Evolutionary conservation across 306 rosid genomes (phyloP).

Genomic region (Cicer cuneatum): DNA sequence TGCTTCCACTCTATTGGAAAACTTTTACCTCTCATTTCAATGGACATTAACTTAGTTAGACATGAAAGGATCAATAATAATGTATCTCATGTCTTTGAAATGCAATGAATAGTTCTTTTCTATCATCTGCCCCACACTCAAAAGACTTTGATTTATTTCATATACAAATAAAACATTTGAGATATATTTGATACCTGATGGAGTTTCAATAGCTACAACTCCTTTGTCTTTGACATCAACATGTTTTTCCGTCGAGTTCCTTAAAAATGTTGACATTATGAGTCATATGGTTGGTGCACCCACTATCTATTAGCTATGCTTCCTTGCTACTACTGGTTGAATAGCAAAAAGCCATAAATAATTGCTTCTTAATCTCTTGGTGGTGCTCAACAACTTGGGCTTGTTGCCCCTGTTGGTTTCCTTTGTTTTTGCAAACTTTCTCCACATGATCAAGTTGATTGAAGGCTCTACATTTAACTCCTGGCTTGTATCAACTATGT

Average conservation of each 20-base stretch:
- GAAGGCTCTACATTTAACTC: neutral
- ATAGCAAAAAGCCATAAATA: neutral
- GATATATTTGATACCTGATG: neutral
- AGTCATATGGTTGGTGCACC: neutral
- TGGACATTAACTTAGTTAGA: too few relatives aligned
- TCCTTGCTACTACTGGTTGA: neutral
- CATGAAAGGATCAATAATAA: neutral
- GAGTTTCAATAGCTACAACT: neutral
- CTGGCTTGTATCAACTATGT: neutral
- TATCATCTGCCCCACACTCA: neutral
- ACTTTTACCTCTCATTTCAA: too few relatives aligned
- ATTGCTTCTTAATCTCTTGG: neutral
- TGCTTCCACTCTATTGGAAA: too few relatives aligned
- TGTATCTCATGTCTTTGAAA: neutral
- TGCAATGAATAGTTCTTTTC: neutral
- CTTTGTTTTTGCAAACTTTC: slow-evolving; percentile 4
- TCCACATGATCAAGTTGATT: neutral
- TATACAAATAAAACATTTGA: neutral
- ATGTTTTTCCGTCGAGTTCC: neutral
- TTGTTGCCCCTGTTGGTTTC: neutral
- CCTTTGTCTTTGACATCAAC: neutral
- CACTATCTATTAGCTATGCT: neutral
- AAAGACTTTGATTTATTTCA: neutral
- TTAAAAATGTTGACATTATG: neutral
- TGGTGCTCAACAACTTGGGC: neutral